A percentile compares a stretch with the other conserved stretches of the same genome.
These are phyloP conservation scores for Epichloe hybrida DNA, from an alignment of 2,329 filamentous ascomycete genomes.

Conservation along the genomic window DNA sequence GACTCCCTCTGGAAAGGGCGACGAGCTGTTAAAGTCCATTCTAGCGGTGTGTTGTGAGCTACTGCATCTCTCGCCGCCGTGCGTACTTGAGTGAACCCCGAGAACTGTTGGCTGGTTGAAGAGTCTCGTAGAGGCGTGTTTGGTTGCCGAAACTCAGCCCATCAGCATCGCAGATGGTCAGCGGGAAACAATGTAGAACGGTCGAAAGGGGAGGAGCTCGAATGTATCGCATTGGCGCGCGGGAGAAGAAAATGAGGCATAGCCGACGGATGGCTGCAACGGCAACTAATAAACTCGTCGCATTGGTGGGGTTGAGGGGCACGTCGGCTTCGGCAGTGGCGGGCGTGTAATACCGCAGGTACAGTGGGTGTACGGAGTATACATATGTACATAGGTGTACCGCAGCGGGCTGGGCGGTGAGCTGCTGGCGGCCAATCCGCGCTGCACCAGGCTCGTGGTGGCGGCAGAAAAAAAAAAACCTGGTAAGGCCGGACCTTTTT, in stretches of 20 bases:
- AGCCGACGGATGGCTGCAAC: background rate
- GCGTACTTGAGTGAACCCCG: no score
- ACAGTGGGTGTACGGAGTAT: no score
- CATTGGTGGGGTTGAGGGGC: slow-evolving; percentile 18
- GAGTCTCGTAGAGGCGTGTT: background rate
- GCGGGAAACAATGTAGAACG: background rate
- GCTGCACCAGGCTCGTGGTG: slow-evolving; percentile 2
- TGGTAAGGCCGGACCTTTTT: slow-evolving; percentile 15
- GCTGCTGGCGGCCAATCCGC: background rate
- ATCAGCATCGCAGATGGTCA: background rate
- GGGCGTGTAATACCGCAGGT: no score
- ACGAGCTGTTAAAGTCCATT: slow-evolving; percentile 55
- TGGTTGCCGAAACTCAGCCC: background rate
- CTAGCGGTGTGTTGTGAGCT: background rate
- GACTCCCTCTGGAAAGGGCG: slow-evolving; percentile 59
- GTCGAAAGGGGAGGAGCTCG: background rate
- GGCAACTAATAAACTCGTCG: background rate
- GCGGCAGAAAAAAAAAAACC: slow-evolving; percentile 18
- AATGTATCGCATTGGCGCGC: background rate
- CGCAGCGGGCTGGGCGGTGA: background rate
- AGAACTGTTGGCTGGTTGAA: no score
- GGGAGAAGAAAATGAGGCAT: background rate
- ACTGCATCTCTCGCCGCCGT: no score
- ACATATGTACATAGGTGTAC: no score
- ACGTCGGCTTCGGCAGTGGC: no score